A percentile compares a stretch with the other conserved stretches of the same genome.
Conservation (phyloP, 257 asterid species). For the Leonotis leonurus region DNA sequence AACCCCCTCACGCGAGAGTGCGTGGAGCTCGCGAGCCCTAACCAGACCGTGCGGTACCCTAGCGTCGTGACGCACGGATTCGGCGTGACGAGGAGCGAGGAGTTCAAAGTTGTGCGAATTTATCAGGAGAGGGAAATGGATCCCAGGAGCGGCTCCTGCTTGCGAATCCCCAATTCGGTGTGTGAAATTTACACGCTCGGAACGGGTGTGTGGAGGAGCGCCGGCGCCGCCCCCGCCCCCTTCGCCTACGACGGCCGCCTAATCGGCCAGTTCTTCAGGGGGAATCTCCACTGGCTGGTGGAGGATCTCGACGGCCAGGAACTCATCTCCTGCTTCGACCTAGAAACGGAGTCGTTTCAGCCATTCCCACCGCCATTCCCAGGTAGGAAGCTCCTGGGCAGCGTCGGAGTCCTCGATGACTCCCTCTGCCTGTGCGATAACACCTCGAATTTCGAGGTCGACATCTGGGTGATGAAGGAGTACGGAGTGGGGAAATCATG, state of each 20-base stretch:
- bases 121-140: slow-evolving; percentile 27
- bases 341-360: slow-evolving; percentile 33
- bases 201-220: slow-evolving; percentile 27
- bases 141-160: slow-evolving; percentile 9
- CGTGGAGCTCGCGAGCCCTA: slow-evolving; percentile 17
- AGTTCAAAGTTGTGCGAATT: slow-evolving; percentile 43
- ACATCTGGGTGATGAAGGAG: slow-evolving; percentile 53
- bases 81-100: slow-evolving; percentile 17
- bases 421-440: slow-evolving; percentile 37
- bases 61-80: slow-evolving; percentile 29
- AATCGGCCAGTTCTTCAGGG: slow-evolving; percentile 26
- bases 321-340: slow-evolving; percentile 43
- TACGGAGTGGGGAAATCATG: slow-evolving; percentile 35
- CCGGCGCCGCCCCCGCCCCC: slow-evolving; percentile 23
- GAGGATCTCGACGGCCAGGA: slow-evolving; percentile 28
- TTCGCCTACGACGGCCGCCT: slow-evolving; percentile 18
- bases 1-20: slow-evolving; percentile 42
- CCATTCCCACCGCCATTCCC: slow-evolving; percentile 35
- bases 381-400: slow-evolving; percentile 18
- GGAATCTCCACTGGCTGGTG: slow-evolving; percentile 48
- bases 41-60: slow-evolving; percentile 17
- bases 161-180: slow-evolving; percentile 22
- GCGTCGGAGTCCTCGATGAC: slow-evolving; percentile 27
- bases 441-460: slow-evolving; percentile 15
- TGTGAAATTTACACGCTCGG: slow-evolving; percentile 43